These are phyloP conservation scores for Ogataea nakhonphanomensis DNA, from an alignment of 805 yeast species.

Conservation along the genomic window DNA sequence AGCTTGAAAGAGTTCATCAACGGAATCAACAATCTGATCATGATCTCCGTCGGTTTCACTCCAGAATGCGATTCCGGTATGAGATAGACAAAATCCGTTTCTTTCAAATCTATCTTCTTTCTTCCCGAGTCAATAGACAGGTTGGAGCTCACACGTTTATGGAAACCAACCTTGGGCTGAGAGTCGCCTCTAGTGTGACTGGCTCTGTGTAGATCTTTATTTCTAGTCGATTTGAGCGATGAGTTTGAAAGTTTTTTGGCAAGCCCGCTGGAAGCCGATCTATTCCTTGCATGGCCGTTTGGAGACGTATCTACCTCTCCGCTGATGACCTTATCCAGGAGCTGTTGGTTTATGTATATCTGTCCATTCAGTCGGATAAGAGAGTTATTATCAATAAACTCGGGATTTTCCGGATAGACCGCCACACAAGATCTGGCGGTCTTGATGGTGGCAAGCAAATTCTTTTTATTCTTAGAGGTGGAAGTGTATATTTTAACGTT, in stretches of 20 bases:
- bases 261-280: conserved; percentile 27
- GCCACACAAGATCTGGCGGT: conserved; percentile 45
- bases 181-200: conserved; percentile 21
- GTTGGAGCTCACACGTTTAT: conserved; percentile 25
- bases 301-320: conserved; percentile 23
- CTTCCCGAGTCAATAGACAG: conserved; percentile 28
- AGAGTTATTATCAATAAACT: conserved; percentile 54
- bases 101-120: conserved; percentile 21
- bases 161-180: conserved; percentile 6
- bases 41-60: conserved; percentile 67
- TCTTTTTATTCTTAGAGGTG: conserved; percentile 46
- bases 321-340: conserved; percentile 22
- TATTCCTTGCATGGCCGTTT: conserved; percentile 20
- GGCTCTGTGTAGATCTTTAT: conserved; percentile 11
- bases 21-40: conserved; percentile 67
- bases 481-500: conserved; percentile 51
- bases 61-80: conserved; percentile 74
- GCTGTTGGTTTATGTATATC: conserved; percentile 41
- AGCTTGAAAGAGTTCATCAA: conserved; percentile 65
- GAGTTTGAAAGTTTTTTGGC: conserved; percentile 29
- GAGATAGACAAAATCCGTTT: conserved; percentile 31
- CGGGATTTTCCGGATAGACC: conserved; percentile 57
- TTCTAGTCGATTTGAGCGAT: conserved; percentile 23
- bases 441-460: conserved; percentile 48
- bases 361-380: conserved; percentile 55